Conservation (phyloP, 1,284 basidiomycete species). For the Malassezia slooffiae region DNA sequence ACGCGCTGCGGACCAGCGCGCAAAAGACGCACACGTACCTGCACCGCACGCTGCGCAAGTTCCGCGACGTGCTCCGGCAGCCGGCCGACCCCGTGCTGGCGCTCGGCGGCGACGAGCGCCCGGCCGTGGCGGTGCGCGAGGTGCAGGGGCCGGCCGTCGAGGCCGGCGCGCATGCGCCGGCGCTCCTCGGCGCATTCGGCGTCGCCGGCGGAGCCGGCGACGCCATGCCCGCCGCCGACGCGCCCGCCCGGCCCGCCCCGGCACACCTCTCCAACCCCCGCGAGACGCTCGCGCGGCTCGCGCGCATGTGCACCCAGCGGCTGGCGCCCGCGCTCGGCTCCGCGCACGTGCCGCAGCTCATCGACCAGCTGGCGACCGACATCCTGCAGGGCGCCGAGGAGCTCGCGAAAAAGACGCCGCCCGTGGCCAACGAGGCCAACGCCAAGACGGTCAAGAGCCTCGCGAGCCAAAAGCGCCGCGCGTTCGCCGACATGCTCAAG, state of each 20-base stretch:
- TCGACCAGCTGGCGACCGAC: slow-evolving; percentile 56
- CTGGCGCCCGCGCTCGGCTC: slow-evolving; percentile 20
- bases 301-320: slow-evolving; percentile 15
- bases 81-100: slow-evolving; percentile 51
- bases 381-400: slow-evolving; percentile 62
- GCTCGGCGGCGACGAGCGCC: slow-evolving; percentile 21
- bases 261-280: slow-evolving; percentile 6
- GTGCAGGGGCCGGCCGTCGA: slow-evolving; percentile 12
- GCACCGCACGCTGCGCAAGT: slow-evolving; percentile 82
- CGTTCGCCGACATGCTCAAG: slow-evolving; percentile 80
- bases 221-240: not conserved
- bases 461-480: slow-evolving; percentile 70
- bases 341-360: slow-evolving; percentile 3
- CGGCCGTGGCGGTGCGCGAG: slow-evolving; percentile 13
- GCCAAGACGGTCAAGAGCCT: slow-evolving; percentile 67
- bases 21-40: slow-evolving; percentile 80
- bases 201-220: not conserved
- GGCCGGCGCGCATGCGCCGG: slow-evolving; percentile 12
- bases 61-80: slow-evolving; percentile 74
- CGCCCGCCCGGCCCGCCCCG: not conserved
- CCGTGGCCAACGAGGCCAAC: slow-evolving; percentile 45
- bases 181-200: slow-evolving; percentile 1
- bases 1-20: slow-evolving; percentile 83
- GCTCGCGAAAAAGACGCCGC: slow-evolving; percentile 49
- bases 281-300: slow-evolving; percentile 22